These are phyloP conservation scores for Canariomyces notabilis DNA, from an alignment of 2,329 filamentous ascomycete species.

Conservation along the genomic window DNA sequence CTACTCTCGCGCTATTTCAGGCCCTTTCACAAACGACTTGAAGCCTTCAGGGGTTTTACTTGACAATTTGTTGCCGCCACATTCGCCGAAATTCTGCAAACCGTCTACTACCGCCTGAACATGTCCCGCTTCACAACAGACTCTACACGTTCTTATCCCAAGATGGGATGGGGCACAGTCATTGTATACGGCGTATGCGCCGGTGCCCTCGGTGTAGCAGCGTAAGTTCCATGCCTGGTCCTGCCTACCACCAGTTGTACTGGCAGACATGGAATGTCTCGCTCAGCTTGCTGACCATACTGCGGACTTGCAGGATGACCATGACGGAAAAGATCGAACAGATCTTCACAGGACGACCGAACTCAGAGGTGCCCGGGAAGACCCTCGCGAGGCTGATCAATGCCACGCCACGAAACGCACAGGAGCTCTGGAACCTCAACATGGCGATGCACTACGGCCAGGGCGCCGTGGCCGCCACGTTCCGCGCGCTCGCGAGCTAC, in stretches of 20 bases:
- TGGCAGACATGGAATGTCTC: too few relatives aligned
- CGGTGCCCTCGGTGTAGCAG: slow-evolving; percentile 20
- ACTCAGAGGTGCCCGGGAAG: slow-evolving; percentile 19
- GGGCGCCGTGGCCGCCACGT: slow-evolving; percentile 17
- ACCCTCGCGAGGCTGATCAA: slow-evolving; percentile 19
- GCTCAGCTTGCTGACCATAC: background rate
- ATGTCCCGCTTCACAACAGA: slow-evolving; percentile 15
- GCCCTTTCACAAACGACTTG: too few relatives aligned
- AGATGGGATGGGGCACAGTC: slow-evolving; percentile 14
- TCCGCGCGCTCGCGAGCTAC: slow-evolving; percentile 16
- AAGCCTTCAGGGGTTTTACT: too few relatives aligned
- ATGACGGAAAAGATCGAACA: slow-evolving; percentile 20
- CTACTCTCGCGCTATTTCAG: too few relatives aligned
- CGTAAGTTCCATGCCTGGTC: too few relatives aligned
- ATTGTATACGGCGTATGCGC: slow-evolving; percentile 17
- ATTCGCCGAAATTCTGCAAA: too few relatives aligned
- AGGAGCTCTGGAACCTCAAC: slow-evolving; percentile 19
- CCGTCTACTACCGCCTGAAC: too few relatives aligned
- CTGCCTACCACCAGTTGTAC: too few relatives aligned
- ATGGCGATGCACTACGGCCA: slow-evolving; percentile 25
- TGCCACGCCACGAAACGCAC: slow-evolving; percentile 1
- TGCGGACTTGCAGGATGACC: slow-evolving; percentile 16
- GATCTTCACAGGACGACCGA: slow-evolving; percentile 18
- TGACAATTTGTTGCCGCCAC: too few relatives aligned
- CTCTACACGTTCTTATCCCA: slow-evolving; percentile 8